Base-by-base conservation (phyloP, 2,329 filamentous ascomycete genomes). In the Dactylonectria estremocensis region DNA sequence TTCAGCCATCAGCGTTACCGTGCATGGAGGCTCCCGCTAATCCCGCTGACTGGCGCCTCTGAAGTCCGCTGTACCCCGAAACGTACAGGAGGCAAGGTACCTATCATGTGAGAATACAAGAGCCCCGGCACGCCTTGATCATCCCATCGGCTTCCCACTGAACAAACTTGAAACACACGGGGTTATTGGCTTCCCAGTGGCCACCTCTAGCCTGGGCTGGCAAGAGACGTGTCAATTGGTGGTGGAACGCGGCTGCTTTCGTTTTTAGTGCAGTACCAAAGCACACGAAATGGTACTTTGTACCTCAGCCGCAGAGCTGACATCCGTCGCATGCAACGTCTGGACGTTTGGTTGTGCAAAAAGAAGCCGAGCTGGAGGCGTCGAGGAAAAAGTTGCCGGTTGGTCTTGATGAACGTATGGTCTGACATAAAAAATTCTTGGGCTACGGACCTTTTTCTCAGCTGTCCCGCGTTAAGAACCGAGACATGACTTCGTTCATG, bases 151-250 rank as follows among this genome's bases (percentile, higher is more conserved):
- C 43, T 58, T 64, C 55, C 61, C 64, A 66, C 64, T 66, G 64
- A 66, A 61, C 64, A 61, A 61, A 66, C 64, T 57, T 66, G 64
- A 66, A 66, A 66, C 64, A 48, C 35, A 28, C 49, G 35, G 57
- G 49, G 22, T 55, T 45, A 48, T 18, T 62, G 24, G 40, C 59
- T 40, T 61, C 52, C 52, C 37, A 66, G 57, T 35, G 13, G 52
- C n/a, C 57, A 45, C 63, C 33, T 50, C 40, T 28, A 16, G 33
- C 35, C 43, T 54, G 28, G 55, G 48, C 48, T 28, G 18, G 24
- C 24, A 28, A 28, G 33, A 16, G 3, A 35, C 43, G n/a, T 31
- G 18, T 31, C 28, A 53, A 18, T 53, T 18, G 28, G 9, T n/a
- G 49, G 49, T 35, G 49, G 24, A 28, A 28, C 49, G 49, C 24